A percentile compares a stretch with the other conserved stretches of the same genome.
These are phyloP conservation scores for Davidsoniella eucalypti DNA, from an alignment of 2,329 filamentous ascomycete genomes.

Conservation along the genomic window DNA sequence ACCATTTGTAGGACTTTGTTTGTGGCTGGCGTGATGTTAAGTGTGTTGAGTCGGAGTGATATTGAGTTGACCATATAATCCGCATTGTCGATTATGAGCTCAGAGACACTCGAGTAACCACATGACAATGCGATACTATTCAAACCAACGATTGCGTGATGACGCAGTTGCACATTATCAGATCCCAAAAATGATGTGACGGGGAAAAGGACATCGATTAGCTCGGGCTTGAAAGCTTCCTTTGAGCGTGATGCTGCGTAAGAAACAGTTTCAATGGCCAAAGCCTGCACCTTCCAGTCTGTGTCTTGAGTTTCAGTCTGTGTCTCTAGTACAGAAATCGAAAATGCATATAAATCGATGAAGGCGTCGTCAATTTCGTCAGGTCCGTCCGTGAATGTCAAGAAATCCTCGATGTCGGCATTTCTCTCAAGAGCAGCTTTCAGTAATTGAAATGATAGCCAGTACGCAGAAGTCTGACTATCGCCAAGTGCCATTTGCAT, in stretches of 20 bases:
- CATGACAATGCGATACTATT: constrained; percentile 65
- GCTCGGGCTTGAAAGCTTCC: constrained; percentile 58
- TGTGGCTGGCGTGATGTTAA: constrained; percentile 81
- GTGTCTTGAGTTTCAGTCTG: constrained; percentile 29
- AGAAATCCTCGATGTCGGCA: constrained; percentile 46
- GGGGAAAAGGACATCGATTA: constrained; percentile 84
- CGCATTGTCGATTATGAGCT: constrained; percentile 75
- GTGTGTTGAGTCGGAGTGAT: constrained; percentile 72
- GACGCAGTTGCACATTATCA: constrained; percentile 46
- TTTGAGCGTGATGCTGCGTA: constrained; percentile 54
- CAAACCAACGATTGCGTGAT: constrained; percentile 68
- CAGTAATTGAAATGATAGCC: constrained; percentile 61
- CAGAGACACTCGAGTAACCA: constrained; percentile 55
- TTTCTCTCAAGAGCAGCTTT: constrained; percentile 36
- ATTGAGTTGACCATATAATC: constrained; percentile 96
- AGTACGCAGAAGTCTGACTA: constrained; percentile 54
- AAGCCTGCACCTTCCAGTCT: constrained; percentile 60
- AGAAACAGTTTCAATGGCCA: constrained; percentile 67
- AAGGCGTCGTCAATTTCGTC: constrained; percentile 32
- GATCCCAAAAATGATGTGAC: constrained; percentile 80
- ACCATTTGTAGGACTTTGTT: constrained; percentile 90
- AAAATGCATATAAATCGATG: constrained; percentile 53
- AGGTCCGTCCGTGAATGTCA: constrained; percentile 30
- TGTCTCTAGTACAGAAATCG: constrained; percentile 43
- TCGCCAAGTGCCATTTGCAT: constrained; percentile 37